Evolutionary conservation across 2,329 filamentous ascomycete species (phyloP).

Genomic region (Beauveria pseudobassiana): DNA sequence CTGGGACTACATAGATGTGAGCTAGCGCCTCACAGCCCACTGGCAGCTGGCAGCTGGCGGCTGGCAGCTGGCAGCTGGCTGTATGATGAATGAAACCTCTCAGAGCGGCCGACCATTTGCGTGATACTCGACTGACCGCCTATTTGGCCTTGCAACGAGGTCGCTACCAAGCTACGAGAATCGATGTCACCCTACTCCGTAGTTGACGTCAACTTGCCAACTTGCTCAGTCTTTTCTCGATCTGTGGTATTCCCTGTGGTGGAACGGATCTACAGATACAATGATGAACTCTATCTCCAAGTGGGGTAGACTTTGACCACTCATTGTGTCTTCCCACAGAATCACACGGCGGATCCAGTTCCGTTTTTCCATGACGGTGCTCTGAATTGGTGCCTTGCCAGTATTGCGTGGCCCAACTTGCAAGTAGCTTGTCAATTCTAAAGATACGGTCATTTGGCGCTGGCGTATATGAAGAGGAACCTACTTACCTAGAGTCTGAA

Average conservation of each 20-base stretch:
- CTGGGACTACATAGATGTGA: neutral
- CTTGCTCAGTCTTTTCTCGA: neutral
- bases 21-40: neutral
- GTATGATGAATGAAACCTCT: neutral
- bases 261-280: neutral
- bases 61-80: neutral
- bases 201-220: neutral
- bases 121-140: neutral
- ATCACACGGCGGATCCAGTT: too few relatives aligned
- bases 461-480: too few relatives aligned
- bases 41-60: neutral
- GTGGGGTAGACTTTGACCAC: neutral
- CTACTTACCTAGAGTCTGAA: too few relatives aligned
- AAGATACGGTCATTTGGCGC: too few relatives aligned
- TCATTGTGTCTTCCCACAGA: too few relatives aligned
- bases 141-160: neutral
- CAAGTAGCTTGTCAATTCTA: too few relatives aligned
- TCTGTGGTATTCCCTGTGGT: neutral
- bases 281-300: neutral
- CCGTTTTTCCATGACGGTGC: too few relatives aligned
- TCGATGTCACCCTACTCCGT: neutral
- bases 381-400: too few relatives aligned
- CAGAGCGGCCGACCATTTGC: neutral
- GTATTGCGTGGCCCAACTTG: too few relatives aligned
- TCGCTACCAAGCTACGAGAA: neutral